Base-by-base conservation (phyloP, 1,284 basidiomycete species). In the Boletellus sp. region DNA sequence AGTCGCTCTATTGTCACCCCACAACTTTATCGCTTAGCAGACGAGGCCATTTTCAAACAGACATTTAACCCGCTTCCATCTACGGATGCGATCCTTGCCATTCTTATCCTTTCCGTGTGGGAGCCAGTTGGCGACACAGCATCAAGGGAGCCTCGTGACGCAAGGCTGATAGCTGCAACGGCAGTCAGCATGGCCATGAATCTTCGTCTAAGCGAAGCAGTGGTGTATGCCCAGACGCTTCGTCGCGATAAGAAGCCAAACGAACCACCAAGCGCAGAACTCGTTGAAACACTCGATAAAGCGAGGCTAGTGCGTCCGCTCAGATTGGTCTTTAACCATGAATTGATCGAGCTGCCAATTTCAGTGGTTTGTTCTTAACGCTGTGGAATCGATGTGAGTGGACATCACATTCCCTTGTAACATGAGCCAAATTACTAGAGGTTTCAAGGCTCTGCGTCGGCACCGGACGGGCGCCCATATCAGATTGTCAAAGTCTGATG, bases 101-200 rank as follows among this genome's bases (percentile, higher is more conserved):
- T 72, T 32, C 62, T 71, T 22, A 59, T 77, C 5, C 60, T 76
- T 11, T 67, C 73, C 3, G 44, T 76, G 17, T 76, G 73, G 73
- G 61, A 68, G 11, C 70, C 74, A 7, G 52, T 74, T 22, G 64
- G 61, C 21, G 60, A 67, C 21, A 41, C 53, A 26, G 34, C 56
- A 10, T 48, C 58, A 19, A 61, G 51, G 25, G 64, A 68, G 26
- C 54, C 60, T 13, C 64, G 68, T 8, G 74, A 76, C 36, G 66
- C 65, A 34, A 68, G 72, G 39, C 49, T 75, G 32, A 58, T 77
- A 36, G 66, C 66, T 11, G 66, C 67, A 5, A 65, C 73, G 0
- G 72, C 74, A 8, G 65, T 77, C 20, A 72, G 69, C 42, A 73
- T 75, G 69, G 74, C 72, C 10, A 69, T 71, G 63, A 74, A 72